Evolutionary conservation across 495 filamentous ascomycete species (phyloP).

Genomic region (Cercophora scortea): DNA sequence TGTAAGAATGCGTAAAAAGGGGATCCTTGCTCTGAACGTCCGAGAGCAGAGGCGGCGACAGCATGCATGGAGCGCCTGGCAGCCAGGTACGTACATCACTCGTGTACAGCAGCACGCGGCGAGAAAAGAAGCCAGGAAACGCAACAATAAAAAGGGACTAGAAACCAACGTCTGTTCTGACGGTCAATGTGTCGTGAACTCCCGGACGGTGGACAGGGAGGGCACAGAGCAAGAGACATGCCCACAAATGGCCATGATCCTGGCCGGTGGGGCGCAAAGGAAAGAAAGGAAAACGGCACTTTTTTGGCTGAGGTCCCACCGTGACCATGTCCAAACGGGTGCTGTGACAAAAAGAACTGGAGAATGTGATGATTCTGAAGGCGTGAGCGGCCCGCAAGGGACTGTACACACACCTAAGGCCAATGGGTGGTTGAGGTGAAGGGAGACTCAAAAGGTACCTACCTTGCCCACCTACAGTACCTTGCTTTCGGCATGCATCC

Average conservation of each 20-base stretch:
- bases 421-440: too few relatives aligned
- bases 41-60: conserved; percentile 1
- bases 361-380: too few relatives aligned
- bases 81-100: conserved; percentile 9
- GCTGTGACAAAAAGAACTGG: background rate
- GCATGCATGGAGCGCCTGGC: background rate
- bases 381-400: too few relatives aligned
- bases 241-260: conserved; percentile 16
- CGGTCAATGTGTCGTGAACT: conserved; percentile 13
- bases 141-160: background rate
- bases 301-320: conserved; percentile 1
- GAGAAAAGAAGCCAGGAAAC: conserved; percentile 4
- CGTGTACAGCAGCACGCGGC: background rate
- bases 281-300: conserved; percentile 1
- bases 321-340: conserved; percentile 8
- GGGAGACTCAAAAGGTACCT: too few relatives aligned
- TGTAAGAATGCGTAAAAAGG: background rate
- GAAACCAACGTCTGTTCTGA: conserved; percentile 3
- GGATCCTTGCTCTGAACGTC: background rate
- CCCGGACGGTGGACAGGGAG: conserved; percentile 12
- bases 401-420: too few relatives aligned
- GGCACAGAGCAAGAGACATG: background rate
- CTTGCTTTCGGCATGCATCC: too few relatives aligned
- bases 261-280: conserved; percentile 18
- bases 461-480: too few relatives aligned